Conservation (phyloP, 805 yeast genomes). For the Metschnikowia kofuensis region DNA sequence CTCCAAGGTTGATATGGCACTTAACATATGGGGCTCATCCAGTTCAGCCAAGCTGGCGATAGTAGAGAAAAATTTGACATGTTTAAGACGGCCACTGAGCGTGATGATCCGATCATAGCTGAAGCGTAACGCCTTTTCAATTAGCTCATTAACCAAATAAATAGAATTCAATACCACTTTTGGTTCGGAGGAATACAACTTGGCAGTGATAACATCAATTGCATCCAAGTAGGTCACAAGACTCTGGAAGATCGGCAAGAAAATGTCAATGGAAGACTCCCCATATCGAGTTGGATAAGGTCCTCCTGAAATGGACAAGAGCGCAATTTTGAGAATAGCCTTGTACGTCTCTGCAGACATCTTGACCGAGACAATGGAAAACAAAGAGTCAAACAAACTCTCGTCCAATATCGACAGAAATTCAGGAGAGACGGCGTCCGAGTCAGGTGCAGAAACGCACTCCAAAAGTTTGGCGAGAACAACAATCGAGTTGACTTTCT, state of each 20-base stretch:
- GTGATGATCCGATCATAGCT: slow-evolving; percentile 43
- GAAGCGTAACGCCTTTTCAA: slow-evolving; percentile 41
- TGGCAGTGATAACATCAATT: slow-evolving; percentile 41
- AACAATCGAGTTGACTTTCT: slow-evolving; percentile 50
- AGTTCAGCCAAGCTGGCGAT: slow-evolving; percentile 41
- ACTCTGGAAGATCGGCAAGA: slow-evolving; percentile 35
- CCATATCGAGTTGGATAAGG: slow-evolving; percentile 34
- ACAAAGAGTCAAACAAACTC: slow-evolving; percentile 37
- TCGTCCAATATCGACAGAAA: slow-evolving; percentile 38
- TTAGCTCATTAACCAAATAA: slow-evolving; percentile 44
- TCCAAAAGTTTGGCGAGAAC: slow-evolving; percentile 54
- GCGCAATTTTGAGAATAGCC: slow-evolving; percentile 43
- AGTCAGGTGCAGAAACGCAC: slow-evolving; percentile 27
- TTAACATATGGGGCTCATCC: slow-evolving; percentile 31
- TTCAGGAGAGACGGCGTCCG: slow-evolving; percentile 38
- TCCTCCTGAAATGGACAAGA: slow-evolving; percentile 41
- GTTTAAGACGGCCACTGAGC: slow-evolving; percentile 45
- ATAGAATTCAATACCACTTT: slow-evolving; percentile 43
- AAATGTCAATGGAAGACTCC: slow-evolving; percentile 33
- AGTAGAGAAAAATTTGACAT: slow-evolving; percentile 44
- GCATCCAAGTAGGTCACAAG: slow-evolving; percentile 39
- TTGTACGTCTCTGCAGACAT: slow-evolving; percentile 46
- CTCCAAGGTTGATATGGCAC: slow-evolving; percentile 31
- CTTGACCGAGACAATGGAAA: slow-evolving; percentile 39
- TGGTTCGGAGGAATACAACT: slow-evolving; percentile 41